Conservation (phyloP, 371 early-diverging fungal species). For the Saksenaea vasiformis region DNA sequence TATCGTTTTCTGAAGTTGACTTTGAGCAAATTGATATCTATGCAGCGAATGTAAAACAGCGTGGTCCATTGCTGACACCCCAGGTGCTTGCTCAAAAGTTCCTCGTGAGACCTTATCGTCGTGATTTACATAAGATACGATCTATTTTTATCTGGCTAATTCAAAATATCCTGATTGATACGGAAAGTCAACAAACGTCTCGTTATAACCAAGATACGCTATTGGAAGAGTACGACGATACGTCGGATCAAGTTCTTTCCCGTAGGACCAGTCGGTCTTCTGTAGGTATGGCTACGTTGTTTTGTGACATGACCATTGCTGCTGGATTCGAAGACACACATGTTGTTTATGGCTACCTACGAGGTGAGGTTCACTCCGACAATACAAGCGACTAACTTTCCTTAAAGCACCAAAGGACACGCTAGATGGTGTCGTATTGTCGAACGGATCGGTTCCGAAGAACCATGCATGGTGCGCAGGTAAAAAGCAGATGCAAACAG, state of each 20-base stretch:
- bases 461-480: conserved; percentile 68
- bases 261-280: conserved; percentile 43
- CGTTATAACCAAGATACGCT: conserved; percentile 17
- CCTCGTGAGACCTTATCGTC: conserved; percentile 53
- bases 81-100: conserved; percentile 54
- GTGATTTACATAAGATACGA: conserved; percentile 46
- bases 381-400: background rate
- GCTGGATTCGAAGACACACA: conserved; percentile 56
- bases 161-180: conserved; percentile 52
- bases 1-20: conserved; percentile 27
- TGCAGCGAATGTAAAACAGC: conserved; percentile 58
- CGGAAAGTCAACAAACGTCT: background rate
- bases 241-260: conserved; percentile 47
- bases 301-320: conserved; percentile 58
- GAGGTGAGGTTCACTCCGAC: conserved; percentile 28
- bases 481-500: conserved; percentile 12
- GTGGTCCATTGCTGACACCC: conserved; percentile 54
- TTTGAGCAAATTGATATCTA: conserved; percentile 57
- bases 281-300: conserved; percentile 59
- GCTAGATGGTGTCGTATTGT: conserved; percentile 9
- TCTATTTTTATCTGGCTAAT: conserved; percentile 60
- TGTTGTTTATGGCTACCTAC: conserved; percentile 58
- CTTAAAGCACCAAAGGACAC: conserved; percentile 38
- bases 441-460: conserved; percentile 29
- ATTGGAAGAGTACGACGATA: conserved; percentile 30